Evolutionary conservation across 768 basidiomycete species (phyloP).

Genomic region (Cubamyces lactineus): DNA sequence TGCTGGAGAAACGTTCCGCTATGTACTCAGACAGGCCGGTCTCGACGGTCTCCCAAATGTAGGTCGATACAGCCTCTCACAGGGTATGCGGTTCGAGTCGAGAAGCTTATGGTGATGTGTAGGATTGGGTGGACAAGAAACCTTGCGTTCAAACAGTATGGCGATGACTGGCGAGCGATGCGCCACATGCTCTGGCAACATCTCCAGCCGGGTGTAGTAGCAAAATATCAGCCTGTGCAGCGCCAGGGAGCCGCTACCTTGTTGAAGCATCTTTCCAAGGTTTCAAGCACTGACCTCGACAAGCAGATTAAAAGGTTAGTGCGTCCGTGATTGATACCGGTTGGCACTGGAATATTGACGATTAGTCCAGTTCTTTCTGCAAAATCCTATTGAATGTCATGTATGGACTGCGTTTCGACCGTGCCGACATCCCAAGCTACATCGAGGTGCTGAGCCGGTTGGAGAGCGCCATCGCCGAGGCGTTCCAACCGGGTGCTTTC

Average conservation of each 20-base stretch:
- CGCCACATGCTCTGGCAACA: constrained; percentile 10
- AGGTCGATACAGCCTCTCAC: neutral
- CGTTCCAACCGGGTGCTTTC: too few relatives aligned
- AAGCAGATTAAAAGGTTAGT: constrained; percentile 1
- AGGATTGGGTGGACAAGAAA: constrained; percentile 14
- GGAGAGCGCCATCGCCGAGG: too few relatives aligned
- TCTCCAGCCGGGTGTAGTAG: neutral
- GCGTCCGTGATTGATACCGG: neutral
- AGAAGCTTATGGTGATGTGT: too few relatives aligned
- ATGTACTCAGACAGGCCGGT: constrained; percentile 28
- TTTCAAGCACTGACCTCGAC: neutral
- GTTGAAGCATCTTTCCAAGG: neutral
- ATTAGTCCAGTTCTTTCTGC: too few relatives aligned
- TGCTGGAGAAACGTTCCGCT: constrained; percentile 32
- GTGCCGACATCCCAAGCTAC: too few relatives aligned
- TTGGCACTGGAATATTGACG: too few relatives aligned
- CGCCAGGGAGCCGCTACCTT: neutral
- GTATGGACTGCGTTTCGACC: too few relatives aligned
- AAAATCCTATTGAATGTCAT: too few relatives aligned
- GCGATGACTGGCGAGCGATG: constrained; percentile 2
- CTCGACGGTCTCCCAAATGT: neutral
- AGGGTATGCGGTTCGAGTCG: neutral
- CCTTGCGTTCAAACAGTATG: constrained; percentile 7
- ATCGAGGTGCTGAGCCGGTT: too few relatives aligned
- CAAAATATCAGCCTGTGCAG: neutral